phyloP scores from a whole-genome alignment of 2,329 filamentous ascomycete species.

The Immersiporthe knoxdaviesiana region DNA sequence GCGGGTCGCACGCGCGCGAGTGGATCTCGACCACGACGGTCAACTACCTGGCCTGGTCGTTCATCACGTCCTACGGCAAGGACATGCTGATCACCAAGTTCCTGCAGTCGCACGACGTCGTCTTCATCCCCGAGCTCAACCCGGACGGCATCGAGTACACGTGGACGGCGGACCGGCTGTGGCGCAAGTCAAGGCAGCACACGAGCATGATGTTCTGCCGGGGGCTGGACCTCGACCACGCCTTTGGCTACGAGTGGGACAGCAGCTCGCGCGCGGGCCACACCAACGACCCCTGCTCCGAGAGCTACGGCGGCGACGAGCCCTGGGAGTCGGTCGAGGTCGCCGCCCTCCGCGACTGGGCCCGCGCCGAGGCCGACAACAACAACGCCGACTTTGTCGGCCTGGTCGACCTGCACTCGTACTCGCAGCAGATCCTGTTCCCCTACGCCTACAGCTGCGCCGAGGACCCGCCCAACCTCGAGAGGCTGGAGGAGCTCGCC shows the following conservation, averaged over 20 bases:
- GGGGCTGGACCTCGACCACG: slow-evolving; percentile 86
- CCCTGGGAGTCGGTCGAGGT: slow-evolving; percentile 87
- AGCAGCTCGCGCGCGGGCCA: slow-evolving; percentile 56
- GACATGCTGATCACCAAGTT: slow-evolving; percentile 72
- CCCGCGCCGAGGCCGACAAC: slow-evolving; percentile 72
- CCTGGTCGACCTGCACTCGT: slow-evolving; percentile 89
- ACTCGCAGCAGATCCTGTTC: slow-evolving; percentile 92
- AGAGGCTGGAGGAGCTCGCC: slow-evolving; percentile 90
- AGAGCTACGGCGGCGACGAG: slow-evolving; percentile 81
- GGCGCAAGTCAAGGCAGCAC: slow-evolving; percentile 90
- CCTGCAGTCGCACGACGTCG: slow-evolving; percentile 81
- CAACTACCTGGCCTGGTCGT: slow-evolving; percentile 85
- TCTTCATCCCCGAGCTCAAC: slow-evolving; percentile 88
- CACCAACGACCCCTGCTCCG: slow-evolving; percentile 82
- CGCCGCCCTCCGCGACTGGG: slow-evolving; percentile 77
- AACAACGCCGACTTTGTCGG: slow-evolving; percentile 79
- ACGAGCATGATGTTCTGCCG: slow-evolving; percentile 82
- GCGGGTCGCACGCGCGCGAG: slow-evolving; percentile 90
- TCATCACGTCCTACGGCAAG: slow-evolving; percentile 83
- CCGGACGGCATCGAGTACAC: slow-evolving; percentile 94
- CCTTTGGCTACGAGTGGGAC: slow-evolving; percentile 86
- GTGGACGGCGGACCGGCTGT: slow-evolving; percentile 88
- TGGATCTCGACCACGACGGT: slow-evolving; percentile 95
- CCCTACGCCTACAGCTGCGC: slow-evolving; percentile 88
- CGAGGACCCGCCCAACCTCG: slow-evolving; percentile 77